Evolutionary conservation across 805 yeast species (phyloP).

Genomic region (Candida tammaniensis): DNA sequence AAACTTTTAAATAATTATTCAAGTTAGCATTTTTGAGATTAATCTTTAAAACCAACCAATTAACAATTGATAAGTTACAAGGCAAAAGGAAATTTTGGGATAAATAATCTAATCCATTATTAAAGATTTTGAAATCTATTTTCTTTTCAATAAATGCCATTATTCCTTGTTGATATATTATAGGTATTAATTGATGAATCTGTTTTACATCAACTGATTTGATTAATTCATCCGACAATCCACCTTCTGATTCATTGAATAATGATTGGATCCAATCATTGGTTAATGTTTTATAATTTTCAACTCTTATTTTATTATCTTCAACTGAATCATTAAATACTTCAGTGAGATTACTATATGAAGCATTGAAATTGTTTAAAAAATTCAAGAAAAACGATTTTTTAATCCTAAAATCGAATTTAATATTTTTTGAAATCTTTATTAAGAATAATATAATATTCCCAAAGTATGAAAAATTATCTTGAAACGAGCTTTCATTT

Average conservation of each 20-base stretch:
- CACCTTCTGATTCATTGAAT: constrained; percentile 63
- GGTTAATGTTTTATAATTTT: constrained; percentile 32
- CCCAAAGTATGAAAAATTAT: constrained; percentile 67
- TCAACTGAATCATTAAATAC: constrained; percentile 15
- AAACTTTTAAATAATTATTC: constrained; percentile 17
- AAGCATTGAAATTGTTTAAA: constrained; percentile 29
- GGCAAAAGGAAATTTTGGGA: constrained; percentile 72
- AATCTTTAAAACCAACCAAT: constrained; percentile 25
- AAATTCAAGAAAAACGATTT: constrained; percentile 32
- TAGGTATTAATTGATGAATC: constrained; percentile 66
- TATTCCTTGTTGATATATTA: constrained; percentile 70
- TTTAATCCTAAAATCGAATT: constrained; percentile 21
- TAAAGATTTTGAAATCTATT: constrained; percentile 57
- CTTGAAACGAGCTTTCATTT: constrained; percentile 62
- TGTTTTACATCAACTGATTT: constrained; percentile 64
- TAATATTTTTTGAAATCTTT: constrained; percentile 18
- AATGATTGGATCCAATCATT: constrained; percentile 77
- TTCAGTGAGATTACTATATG: constrained; percentile 29
- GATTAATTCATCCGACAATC: constrained; percentile 81
- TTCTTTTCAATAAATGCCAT: constrained; percentile 54
- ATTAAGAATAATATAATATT: constrained; percentile 40
- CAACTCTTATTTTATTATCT: constrained; percentile 28
- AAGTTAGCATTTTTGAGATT: constrained; percentile 12
- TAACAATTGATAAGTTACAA: constrained; percentile 41
- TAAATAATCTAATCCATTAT: constrained; percentile 83